Conservation (phyloP, 805 yeast genomes). For the Candida michaelii region DNA sequence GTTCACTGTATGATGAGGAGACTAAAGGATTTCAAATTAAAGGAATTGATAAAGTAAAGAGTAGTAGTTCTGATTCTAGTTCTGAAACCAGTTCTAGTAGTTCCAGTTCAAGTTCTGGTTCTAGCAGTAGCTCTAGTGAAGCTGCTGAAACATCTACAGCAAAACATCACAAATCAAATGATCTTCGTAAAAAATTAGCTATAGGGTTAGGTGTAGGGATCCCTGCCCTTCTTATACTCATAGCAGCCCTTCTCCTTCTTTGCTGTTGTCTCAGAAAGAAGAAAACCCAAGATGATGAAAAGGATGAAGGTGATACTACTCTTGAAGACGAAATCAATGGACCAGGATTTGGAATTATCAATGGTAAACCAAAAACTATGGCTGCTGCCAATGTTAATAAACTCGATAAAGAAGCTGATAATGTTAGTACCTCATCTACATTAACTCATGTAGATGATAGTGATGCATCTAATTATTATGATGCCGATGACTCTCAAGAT, state of each 20-base stretch:
- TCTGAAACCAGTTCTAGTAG: slow-evolving; percentile 23
- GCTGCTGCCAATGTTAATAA: slow-evolving; percentile 16
- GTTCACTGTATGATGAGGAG: slow-evolving; percentile 28
- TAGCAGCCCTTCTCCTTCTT: slow-evolving; percentile 50
- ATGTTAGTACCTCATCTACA: slow-evolving; percentile 48
- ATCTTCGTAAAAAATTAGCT: slow-evolving; percentile 56
- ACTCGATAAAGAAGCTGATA: slow-evolving; percentile 19
- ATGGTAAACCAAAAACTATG: slow-evolving; percentile 15
- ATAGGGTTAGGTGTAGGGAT: slow-evolving; percentile 89
- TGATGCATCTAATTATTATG: slow-evolving; percentile 27
- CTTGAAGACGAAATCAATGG: slow-evolving; percentile 25
- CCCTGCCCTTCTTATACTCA: slow-evolving; percentile 55
- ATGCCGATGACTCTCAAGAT: slow-evolving; percentile 32
- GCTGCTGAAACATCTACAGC: slow-evolving; percentile 17
- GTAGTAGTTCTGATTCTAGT: slow-evolving; percentile 21
- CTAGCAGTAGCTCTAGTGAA: slow-evolving; percentile 17
- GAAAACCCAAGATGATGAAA: slow-evolving; percentile 19
- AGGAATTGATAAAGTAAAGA: slow-evolving; percentile 41
- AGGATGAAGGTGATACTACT: slow-evolving; percentile 15
- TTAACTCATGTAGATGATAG: slow-evolving; percentile 50
- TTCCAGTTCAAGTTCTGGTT: slow-evolving; percentile 24
- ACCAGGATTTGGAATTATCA: slow-evolving; percentile 36
- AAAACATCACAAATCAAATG: slow-evolving; percentile 7
- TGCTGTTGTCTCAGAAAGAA: slow-evolving; percentile 49
- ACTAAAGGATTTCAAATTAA: slow-evolving; percentile 47